Evolutionary conservation across 2,329 filamentous ascomycete species (phyloP).

Genomic region (Hawksworthiomyces lignivorus): DNA sequence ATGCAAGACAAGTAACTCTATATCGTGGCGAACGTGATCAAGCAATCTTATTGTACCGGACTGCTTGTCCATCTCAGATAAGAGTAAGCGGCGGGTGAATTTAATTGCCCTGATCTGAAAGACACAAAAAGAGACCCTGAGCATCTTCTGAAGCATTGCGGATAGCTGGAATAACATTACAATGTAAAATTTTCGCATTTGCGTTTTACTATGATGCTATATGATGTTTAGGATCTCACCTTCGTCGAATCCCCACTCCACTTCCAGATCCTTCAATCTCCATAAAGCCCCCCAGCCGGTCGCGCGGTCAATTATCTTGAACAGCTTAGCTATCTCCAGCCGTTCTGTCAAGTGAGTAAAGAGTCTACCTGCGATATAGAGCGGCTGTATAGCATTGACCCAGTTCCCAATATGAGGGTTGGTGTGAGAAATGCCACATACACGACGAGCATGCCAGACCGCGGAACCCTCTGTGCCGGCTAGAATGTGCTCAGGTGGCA

Average conservation of each 20-base stretch:
- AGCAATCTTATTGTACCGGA: no score
- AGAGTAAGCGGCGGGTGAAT: no score
- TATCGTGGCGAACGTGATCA: no score
- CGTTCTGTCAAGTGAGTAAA: slow-evolving; percentile 41
- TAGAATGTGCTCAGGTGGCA: slow-evolving; percentile 23
- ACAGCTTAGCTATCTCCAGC: slow-evolving; percentile 32
- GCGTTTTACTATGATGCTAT: no score
- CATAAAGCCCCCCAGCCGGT: slow-evolving; percentile 47
- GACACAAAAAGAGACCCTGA: no score
- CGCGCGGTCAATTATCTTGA: slow-evolving; percentile 40
- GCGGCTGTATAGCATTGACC: slow-evolving; percentile 49
- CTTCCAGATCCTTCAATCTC: slow-evolving; percentile 43
- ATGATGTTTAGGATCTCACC: background rate
- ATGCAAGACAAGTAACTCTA: no score
- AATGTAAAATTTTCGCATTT: no score
- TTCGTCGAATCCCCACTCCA: slow-evolving; percentile 25
- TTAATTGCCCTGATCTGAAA: no score
- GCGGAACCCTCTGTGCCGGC: slow-evolving; percentile 27
- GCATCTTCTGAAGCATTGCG: no score
- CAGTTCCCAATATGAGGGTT: slow-evolving; percentile 48
- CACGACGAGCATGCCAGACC: slow-evolving; percentile 47
- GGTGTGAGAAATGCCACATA: slow-evolving; percentile 47
- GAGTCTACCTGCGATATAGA: slow-evolving; percentile 46
- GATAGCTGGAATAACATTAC: no score
- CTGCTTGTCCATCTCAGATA: no score